Evolutionary conservation across 257 asterid genomes (phyloP).

Genomic region (Euphrasia confusa): DNA sequence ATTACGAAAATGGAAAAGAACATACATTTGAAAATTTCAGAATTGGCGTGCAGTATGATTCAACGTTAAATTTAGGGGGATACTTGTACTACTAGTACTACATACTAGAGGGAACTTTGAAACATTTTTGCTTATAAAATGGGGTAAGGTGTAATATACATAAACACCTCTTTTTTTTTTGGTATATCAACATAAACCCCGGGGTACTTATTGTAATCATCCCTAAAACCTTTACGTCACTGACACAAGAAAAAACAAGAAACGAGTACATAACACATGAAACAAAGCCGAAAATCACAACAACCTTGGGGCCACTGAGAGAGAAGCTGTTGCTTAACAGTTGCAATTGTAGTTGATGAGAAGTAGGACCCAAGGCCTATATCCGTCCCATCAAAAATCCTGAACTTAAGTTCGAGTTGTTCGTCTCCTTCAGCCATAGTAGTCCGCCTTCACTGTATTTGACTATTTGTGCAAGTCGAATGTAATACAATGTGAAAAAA

Average conservation of each 20-base stretch:
- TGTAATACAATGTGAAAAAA: neutral
- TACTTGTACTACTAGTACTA: neutral
- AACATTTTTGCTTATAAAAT: no score
- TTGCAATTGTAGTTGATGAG: conserved; percentile 1
- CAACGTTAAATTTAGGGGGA: neutral
- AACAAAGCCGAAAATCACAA: neutral
- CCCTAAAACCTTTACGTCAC: neutral
- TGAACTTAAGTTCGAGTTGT: conserved; percentile 5
- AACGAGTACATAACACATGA: neutral
- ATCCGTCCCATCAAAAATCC: conserved; percentile 8
- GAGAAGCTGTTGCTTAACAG: neutral
- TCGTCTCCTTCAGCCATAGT: conserved; percentile 6
- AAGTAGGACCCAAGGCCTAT: conserved; percentile 2
- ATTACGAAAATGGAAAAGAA: neutral
- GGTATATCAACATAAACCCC: neutral
- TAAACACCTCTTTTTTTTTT: neutral
- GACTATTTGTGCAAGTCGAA: neutral
- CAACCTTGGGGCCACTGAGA: conserved; percentile 8
- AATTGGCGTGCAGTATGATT: neutral
- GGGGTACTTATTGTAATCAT: neutral
- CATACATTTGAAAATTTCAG: neutral
- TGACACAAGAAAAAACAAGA: neutral
- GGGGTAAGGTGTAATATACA: neutral
- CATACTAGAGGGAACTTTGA: neutral
- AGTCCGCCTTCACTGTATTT: neutral